These are phyloP conservation scores for Porphyrellus cyaneotinctus DNA, from an alignment of 768 basidiomycete species.

Conservation along the genomic window DNA sequence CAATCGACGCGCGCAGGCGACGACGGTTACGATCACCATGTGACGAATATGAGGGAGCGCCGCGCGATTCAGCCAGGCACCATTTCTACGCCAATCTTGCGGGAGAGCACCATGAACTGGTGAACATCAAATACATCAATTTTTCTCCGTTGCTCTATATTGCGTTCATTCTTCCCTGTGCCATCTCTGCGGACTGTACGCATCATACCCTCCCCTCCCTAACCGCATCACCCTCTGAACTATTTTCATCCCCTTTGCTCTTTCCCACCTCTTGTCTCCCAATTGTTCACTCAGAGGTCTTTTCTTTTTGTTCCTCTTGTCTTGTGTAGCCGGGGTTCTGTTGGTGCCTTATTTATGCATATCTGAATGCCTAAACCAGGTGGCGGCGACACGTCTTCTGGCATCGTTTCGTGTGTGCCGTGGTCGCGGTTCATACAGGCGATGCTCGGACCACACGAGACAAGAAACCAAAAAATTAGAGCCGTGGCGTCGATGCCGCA, in stretches of 20 bases:
- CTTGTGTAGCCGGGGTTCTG: conserved; percentile 19
- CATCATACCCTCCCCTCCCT: conserved; percentile 13
- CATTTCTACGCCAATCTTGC: conserved; percentile 73
- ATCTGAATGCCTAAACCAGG: conserved; percentile 20
- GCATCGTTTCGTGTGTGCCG: conserved; percentile 2
- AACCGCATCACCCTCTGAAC: not conserved
- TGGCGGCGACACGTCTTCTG: conserved; percentile 6
- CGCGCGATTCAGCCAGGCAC: conserved; percentile 53
- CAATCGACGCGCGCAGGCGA: conserved; percentile 38
- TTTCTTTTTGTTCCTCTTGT: conserved; percentile 5
- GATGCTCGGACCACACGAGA: too few species aligned
- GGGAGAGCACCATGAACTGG: conserved; percentile 86
- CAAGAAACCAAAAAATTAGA: not conserved
- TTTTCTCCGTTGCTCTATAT: not conserved
- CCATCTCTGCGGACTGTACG: conserved; percentile 9
- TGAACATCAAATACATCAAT: conserved; percentile 31
- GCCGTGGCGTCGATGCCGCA: conserved; percentile 6
- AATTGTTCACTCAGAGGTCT: not conserved
- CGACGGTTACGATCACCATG: conserved; percentile 34
- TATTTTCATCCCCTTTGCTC: conserved; percentile 5
- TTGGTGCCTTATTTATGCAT: conserved; percentile 25
- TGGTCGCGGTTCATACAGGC: not conserved
- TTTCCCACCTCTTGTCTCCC: not conserved
- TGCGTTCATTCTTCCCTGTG: not conserved
- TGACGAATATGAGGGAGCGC: conserved; percentile 49